Percentiles rank a stretch among this genome's conserved stretches.
phyloP scores from a whole-genome alignment of 805 yeast species.

The Isabelozyma rhagii region DNA sequence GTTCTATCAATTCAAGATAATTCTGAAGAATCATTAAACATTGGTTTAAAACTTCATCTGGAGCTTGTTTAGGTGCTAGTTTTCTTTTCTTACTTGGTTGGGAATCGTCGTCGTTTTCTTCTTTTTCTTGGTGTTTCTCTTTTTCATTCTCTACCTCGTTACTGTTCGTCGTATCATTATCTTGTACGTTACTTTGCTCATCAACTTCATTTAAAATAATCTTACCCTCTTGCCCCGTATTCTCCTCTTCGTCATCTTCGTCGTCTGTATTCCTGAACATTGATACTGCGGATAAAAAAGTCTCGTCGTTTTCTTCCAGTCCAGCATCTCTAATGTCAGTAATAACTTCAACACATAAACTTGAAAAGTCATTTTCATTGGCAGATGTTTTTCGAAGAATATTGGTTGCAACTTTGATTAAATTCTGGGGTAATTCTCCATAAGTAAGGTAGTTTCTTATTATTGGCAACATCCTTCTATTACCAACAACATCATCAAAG shows the following conservation, averaged over 20 bases:
- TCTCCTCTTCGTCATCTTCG: conserved; percentile 14
- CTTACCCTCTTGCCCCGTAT: conserved; percentile 6
- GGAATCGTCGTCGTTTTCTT: conserved; percentile 21
- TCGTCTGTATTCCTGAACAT: conserved; percentile 21
- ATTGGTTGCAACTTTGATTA: conserved; percentile 54
- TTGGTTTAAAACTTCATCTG: conserved; percentile 50
- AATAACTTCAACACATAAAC: conserved; percentile 80
- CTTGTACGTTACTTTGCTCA: neutral
- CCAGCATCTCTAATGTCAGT: conserved; percentile 78
- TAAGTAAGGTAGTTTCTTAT: conserved; percentile 51
- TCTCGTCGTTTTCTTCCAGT: conserved; percentile 43
- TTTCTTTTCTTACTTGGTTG: conserved; percentile 29
- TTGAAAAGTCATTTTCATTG: conserved; percentile 79
- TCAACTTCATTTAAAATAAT: neutral
- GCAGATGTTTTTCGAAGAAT: conserved; percentile 70
- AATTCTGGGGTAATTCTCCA: conserved; percentile 51
- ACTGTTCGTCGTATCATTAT: conserved; percentile 1
- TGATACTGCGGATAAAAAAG: conserved; percentile 47
- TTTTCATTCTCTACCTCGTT: conserved; percentile 16
- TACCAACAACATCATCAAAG: conserved; percentile 85
- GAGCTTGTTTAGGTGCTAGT: conserved; percentile 39
- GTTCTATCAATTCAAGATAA: conserved; percentile 64
- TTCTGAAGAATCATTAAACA: conserved; percentile 69
- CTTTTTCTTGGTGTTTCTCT: conserved; percentile 19
- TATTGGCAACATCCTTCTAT: conserved; percentile 64